A percentile compares a stretch with the other conserved stretches of the same genome.
These are phyloP conservation scores for Sanghuangporus sanghuang DNA, from an alignment of 1,284 basidiomycete genomes.

Conservation along the genomic window DNA sequence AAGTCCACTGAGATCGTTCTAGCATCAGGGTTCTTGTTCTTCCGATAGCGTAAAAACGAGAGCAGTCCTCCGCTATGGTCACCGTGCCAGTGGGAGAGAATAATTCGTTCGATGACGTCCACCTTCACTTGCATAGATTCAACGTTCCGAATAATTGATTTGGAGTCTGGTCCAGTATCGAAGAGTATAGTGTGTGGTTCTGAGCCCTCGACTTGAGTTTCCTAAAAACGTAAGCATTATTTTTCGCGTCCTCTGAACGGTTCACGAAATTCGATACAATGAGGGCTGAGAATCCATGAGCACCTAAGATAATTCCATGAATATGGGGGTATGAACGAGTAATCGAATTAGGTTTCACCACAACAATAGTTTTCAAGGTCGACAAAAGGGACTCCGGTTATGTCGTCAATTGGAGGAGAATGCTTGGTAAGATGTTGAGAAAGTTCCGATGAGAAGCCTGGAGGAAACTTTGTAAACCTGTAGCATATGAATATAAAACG, in stretches of 20 bases:
- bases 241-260: neutral
- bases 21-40: slow-evolving; percentile 10
- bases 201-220: slow-evolving; percentile 46
- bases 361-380: slow-evolving; percentile 78
- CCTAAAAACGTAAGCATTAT: slow-evolving; percentile 32
- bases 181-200: slow-evolving; percentile 56
- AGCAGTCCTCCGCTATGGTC: slow-evolving; percentile 77
- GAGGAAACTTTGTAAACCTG: slow-evolving; percentile 75
- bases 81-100: slow-evolving; percentile 80
- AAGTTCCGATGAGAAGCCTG: slow-evolving; percentile 72
- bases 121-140: slow-evolving; percentile 52
- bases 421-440: slow-evolving; percentile 53
- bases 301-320: slow-evolving; percentile 39
- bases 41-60: slow-evolving; percentile 49
- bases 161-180: slow-evolving; percentile 76
- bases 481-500: neutral
- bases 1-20: slow-evolving; percentile 57
- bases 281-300: slow-evolving; percentile 76
- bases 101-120: slow-evolving; percentile 52
- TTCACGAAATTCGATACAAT: slow-evolving; percentile 34
- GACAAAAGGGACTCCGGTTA: slow-evolving; percentile 58
- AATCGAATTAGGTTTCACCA: slow-evolving; percentile 35
- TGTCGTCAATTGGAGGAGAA: slow-evolving; percentile 43
- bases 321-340: neutral
- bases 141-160: slow-evolving; percentile 66